Evolutionary conservation across 129 eudicot species (phyloP), one percentile per base, ranked within the genome.

Genomic region (Kitagawia praeruptora): DNA sequence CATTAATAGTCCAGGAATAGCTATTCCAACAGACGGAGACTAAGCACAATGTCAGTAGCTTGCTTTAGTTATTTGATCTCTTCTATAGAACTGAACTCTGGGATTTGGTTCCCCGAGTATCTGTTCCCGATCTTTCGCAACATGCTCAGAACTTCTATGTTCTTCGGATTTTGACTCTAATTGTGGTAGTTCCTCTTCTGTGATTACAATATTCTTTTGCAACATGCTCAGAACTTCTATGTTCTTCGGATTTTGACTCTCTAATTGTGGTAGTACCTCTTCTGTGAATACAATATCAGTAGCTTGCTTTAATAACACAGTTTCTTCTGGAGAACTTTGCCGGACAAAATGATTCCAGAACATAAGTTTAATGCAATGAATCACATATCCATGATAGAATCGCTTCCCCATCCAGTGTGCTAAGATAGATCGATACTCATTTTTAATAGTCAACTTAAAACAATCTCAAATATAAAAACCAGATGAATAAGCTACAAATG

Each of bases 111-210:
- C 87, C 90, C 90, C 89, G 67, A 94, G 75, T 72, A 93, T 82
- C 58, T 88, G 88, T 58, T 93, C 96, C 98, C 98, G 91, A 80
- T 91, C 97, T 83, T 88, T 90, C 23, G 96, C 76, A 81, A 86
- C 82, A 38, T 81, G 75, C 12, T 84, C 85, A 34, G 85, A 70
- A 6, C 76, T 84, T 81, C 82, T 85, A 41, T 83, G 85, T 72
- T 44, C 84, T 76, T 63, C 87, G 46, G 76, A 74, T 82, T 81
- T 76, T 38, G 74, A 66, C 81, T 86, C 83, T 74, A 75, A 16
- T 71, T 49, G 77, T 56, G 69, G 77, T 58, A 64, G 80, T 79
- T 84, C 89, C 75, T 84, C 88, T 80, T 83, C 83, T 28, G 70
- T 48, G 48, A 74, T 66, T 73, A 66, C 58, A 11, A 66, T 54